Percentiles rank a stretch among this genome's conserved stretches.
phyloP scores from a whole-genome alignment of 2,329 filamentous ascomycete genomes.

The Nakataea oryzae region DNA sequence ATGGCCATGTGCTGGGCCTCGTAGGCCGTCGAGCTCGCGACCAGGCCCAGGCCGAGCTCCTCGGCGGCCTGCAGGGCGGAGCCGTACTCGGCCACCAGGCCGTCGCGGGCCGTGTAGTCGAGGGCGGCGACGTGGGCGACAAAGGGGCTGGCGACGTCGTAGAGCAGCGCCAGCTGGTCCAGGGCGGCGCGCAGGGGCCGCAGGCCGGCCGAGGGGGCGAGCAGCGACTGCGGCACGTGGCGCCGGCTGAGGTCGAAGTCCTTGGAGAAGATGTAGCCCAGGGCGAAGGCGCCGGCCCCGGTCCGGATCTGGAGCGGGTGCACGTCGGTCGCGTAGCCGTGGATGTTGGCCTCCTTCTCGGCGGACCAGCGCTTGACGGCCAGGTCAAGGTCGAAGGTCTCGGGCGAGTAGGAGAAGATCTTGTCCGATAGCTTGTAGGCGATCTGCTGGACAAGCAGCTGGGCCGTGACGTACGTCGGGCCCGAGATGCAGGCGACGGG shows the following conservation, averaged over 20 bases:
- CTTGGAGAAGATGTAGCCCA: slow-evolving; percentile 95
- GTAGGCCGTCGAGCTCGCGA: slow-evolving; percentile 76
- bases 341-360: slow-evolving; percentile 63
- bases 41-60: slow-evolving; percentile 78
- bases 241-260: slow-evolving; percentile 91
- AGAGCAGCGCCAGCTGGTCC: slow-evolving; percentile 85
- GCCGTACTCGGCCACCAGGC: slow-evolving; percentile 80
- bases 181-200: slow-evolving; percentile 71
- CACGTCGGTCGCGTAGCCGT: slow-evolving; percentile 70
- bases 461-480: slow-evolving; percentile 85
- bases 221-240: slow-evolving; percentile 79
- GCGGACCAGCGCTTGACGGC: slow-evolving; percentile 70
- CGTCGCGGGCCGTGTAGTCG: slow-evolving; percentile 62
- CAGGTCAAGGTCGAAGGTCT: slow-evolving; percentile 82
- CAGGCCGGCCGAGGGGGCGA: slow-evolving; percentile 77
- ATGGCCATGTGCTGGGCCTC: slow-evolving; percentile 88
- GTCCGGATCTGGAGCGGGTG: slow-evolving; percentile 76
- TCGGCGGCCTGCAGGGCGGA: slow-evolving; percentile 72
- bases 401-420: slow-evolving; percentile 92
- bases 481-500: slow-evolving; percentile 58
- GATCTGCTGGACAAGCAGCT: slow-evolving; percentile 90
- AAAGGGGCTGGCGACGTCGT: slow-evolving; percentile 84
- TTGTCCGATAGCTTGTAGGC: slow-evolving; percentile 93
- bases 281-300: slow-evolving; percentile 80
- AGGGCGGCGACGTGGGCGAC: slow-evolving; percentile 86